phyloP scores from a whole-genome alignment of 345 rosid species.

The Eucalyptus rudis region DNA sequence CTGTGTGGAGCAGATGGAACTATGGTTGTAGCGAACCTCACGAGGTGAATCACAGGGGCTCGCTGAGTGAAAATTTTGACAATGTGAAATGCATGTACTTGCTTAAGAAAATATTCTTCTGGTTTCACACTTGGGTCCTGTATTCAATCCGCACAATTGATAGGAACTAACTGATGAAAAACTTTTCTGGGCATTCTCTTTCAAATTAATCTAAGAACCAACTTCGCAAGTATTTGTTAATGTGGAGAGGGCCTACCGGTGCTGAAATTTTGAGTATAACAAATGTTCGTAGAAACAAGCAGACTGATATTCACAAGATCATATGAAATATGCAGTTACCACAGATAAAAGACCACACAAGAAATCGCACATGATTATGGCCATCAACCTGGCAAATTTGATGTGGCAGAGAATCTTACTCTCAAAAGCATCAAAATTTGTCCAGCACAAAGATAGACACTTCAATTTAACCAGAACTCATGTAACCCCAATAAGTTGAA shows the following conservation, averaged over 20 bases:
- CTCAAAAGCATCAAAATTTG: neutral
- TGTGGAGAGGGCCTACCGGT: neutral
- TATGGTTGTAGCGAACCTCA: neutral
- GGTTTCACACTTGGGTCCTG: neutral
- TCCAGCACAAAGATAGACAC: neutral
- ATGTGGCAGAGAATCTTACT: neutral
- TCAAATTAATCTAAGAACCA: neutral
- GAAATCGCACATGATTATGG: neutral
- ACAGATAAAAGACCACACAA: neutral
- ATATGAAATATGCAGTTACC: neutral
- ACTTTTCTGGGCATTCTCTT: neutral
- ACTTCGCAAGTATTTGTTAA: neutral
- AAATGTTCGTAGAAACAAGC: neutral
- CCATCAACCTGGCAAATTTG: neutral
- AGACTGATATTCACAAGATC: neutral
- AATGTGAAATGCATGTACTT: neutral
- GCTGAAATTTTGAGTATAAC: neutral
- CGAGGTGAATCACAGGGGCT: neutral
- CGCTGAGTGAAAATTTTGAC: neutral
- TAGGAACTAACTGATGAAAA: neutral
- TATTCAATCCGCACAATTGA: neutral
- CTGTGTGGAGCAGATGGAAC: neutral
- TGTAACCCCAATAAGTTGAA: neutral
- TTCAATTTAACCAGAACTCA: neutral
- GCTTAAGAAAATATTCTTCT: neutral